Evolutionary conservation across 805 yeast genomes (phyloP), one percentile per base, ranked within the genome.

Genomic region (Wickerhamiella alocasiicola): DNA sequence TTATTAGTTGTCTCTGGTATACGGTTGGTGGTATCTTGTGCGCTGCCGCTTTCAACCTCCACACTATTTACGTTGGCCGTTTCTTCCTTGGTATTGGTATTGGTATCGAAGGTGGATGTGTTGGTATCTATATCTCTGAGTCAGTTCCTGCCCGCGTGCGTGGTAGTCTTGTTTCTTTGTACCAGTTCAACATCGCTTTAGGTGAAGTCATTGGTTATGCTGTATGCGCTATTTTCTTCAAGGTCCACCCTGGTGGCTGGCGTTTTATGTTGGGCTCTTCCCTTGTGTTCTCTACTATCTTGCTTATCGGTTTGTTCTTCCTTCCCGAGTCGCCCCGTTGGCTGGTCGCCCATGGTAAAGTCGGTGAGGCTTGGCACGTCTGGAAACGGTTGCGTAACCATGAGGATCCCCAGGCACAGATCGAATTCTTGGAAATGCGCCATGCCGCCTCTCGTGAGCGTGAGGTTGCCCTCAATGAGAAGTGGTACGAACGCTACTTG

Each of bases 131-230:
- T 52, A 71, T 75, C 40, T 66, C 78, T 19, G 81, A 76, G 52
- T 68, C 71, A 41, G 74, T 71, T 21, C 79, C 79, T 7, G 66
- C 77, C 1, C 54, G 54, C n/a, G 65, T 69, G 20, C 65, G 81
- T 48, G 81, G 81, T 49, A 68, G 66, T 44, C 56, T 76, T 36
- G 81, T 75, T 17, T 73, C 81, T 2, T 52, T 75, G 55, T 75
- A 73, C 54, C 82, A 76, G 55, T 69, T 75, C 55, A 72, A 69
- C 54, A 71, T 75, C 52, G 81, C 81, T 0, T 62, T 76, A 21
- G 81, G 82, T 42, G 81, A 76, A 53, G 76, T 75, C 11, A 50
- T 75, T 26, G 81, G 82, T 15, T 76, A 67, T 49, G 77, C 78
- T 3, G 65, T 73, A 42, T 75, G 77, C 31, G 80, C 78, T 7